Evolutionary conservation across 257 asterid species (phyloP), one percentile per base, ranked within the genome.

Genomic region (Dorcoceras hygrometricum): DNA sequence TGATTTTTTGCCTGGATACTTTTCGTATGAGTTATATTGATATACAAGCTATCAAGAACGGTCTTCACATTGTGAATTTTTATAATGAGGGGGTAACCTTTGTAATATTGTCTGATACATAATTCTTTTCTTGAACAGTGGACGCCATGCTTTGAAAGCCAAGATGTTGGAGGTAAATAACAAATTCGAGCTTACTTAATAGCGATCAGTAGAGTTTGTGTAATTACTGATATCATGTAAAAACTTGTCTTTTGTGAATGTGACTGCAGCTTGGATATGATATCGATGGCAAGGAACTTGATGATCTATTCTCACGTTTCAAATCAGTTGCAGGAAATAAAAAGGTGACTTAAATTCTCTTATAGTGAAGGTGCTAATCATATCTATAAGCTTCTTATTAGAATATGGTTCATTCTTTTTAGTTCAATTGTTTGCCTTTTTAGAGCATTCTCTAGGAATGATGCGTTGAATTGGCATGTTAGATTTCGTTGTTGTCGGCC

Each of bases 91-190:
- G 72, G 31, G 62, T 28, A 67, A 51, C 56, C 39, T 67, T 50
- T 36, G 74, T 26, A 53, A 72, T 32, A 28, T 63, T 25, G n/a
- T 31, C 62, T 43, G 46, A 39, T 48, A 59, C 9, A 77, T 66
- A 70, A 53, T 56, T 79, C 57, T 75, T 70, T n/a, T n/a, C n/a
- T n/a, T 79, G 28, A 69, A 66, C 89, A 92, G 97, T 82, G 98
- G 97, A 36, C 95, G 98, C 29, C 96, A 87, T 92, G 98, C 98
- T 84, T 71, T 91, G 85, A 88, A 86, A 82, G 81, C 90, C 61
- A 91, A 91, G 79, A 86, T 91, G 81, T 54, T 84, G 79, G 96
- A 91, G 96, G 98, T 91, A 72, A 63, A 71, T 68, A 67, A 29
- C 67, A 55, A 24, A 23, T 72, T 69, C 18, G 70, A 46, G 71